Conservation (phyloP, 768 basidiomycete genomes). For the Punctularia strigosozonata region DNA sequence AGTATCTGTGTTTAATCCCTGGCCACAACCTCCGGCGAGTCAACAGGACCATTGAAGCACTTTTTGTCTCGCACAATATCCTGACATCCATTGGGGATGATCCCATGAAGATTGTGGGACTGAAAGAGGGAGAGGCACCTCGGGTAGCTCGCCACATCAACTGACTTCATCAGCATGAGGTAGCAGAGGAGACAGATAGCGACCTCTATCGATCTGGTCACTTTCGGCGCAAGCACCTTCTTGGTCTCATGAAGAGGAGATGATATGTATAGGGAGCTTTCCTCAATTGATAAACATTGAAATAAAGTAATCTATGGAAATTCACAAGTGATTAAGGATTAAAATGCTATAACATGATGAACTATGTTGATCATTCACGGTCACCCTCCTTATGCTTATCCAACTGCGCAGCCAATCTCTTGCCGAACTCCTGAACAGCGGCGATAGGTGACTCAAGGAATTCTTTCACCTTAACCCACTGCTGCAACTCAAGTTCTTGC, state of each 20-base stretch:
- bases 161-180: no score
- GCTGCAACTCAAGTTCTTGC: not conserved
- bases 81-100: conserved; percentile 6
- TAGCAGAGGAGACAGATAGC: conserved; percentile 7
- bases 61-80: conserved; percentile 7
- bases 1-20: conserved; percentile 5
- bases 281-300: not conserved
- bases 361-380: not conserved
- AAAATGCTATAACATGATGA: not conserved
- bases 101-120: conserved; percentile 5
- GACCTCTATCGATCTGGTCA: conserved; percentile 9
- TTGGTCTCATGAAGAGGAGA: not conserved
- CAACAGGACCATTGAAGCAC: conserved; percentile 2
- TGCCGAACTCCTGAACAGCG: not conserved
- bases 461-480: not conserved
- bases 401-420: not conserved
- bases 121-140: conserved; percentile 7
- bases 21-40: conserved; percentile 4
- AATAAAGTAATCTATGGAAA: not conserved
- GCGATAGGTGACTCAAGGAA: not conserved
- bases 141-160: not conserved
- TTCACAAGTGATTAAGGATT: not conserved
- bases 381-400: not conserved
- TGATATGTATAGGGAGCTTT: not conserved
- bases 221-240: conserved; percentile 7